Percentiles rank a stretch among this genome's conserved stretches.
Evolutionary conservation across 2,329 filamentous ascomycete species (phyloP).

Genomic region (Aspergillus transmontanensis): DNA sequence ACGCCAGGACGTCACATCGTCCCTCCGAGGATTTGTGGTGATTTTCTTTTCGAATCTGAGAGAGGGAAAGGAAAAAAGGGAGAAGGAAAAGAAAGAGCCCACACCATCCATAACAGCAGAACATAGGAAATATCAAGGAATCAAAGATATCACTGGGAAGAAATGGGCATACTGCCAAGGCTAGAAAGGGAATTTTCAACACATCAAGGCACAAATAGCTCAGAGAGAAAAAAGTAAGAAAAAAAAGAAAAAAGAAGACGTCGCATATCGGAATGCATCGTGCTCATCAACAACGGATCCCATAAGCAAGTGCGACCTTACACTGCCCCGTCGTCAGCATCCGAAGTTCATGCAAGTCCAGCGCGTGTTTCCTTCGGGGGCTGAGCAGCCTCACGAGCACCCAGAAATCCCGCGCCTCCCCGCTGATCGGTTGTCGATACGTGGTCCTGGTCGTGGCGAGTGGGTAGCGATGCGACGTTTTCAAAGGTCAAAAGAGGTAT

Average conservation of each 20-base stretch:
- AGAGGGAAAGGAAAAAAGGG: background rate
- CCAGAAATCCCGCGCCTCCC: conserved; percentile 7
- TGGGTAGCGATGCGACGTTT: background rate
- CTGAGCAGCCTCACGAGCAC: conserved; percentile 14
- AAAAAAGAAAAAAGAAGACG: conserved; percentile 10
- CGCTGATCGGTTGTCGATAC: background rate
- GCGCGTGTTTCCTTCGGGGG: conserved; percentile 20
- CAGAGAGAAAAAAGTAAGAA: conserved; percentile 9
- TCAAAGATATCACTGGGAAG: conserved; percentile 23
- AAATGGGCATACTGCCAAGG: conserved; percentile 7
- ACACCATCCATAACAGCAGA: conserved; percentile 9
- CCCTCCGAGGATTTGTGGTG: background rate
- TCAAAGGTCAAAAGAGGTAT: conserved; percentile 7
- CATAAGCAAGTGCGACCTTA: background rate
- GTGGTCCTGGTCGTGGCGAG: background rate
- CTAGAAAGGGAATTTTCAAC: conserved; percentile 23
- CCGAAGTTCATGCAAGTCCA: conserved; percentile 27
- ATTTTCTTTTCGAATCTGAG: background rate
- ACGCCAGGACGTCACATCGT: background rate
- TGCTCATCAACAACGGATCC: conserved; percentile 1
- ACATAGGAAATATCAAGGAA: conserved; percentile 32
- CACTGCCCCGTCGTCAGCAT: conserved; percentile 8
- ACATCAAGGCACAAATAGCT: conserved; percentile 12
- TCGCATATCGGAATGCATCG: conserved; percentile 1
- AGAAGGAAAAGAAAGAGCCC: background rate